These are phyloP conservation scores for Chaetomium sp. DNA, from an alignment of 2,329 filamentous ascomycete genomes.

Conservation along the genomic window DNA sequence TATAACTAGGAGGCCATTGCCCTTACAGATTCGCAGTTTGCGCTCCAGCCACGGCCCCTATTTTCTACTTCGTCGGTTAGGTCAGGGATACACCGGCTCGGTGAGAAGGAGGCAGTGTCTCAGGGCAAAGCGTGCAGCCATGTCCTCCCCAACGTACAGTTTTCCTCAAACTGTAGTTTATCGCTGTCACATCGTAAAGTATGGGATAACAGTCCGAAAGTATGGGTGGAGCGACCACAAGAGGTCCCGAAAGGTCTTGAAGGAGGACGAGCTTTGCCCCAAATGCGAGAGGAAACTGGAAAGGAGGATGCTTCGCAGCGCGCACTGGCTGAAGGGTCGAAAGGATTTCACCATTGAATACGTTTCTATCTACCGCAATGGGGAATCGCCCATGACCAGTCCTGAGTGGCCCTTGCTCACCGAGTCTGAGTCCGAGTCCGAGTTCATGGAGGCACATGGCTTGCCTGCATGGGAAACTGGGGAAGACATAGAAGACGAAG, in stretches of 20 bases:
- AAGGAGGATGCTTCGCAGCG: background rate
- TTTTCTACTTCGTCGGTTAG: background rate
- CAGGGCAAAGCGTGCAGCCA: background rate
- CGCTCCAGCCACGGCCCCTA: background rate
- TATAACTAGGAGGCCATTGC: background rate
- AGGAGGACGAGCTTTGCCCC: constrained; percentile 11
- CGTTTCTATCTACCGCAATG: background rate
- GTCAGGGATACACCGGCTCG: background rate
- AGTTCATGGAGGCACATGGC: background rate
- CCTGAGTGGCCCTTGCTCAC: background rate
- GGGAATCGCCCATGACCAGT: background rate
- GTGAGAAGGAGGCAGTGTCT: background rate
- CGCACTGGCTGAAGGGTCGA: background rate
- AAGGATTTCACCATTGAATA: background rate
- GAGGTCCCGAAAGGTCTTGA: constrained; percentile 4
- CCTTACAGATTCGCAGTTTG: background rate
- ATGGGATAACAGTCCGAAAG: background rate
- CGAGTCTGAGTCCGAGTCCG: background rate
- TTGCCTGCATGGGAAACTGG: background rate
- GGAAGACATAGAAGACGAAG: background rate
- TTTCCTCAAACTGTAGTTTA: constrained; percentile 9
- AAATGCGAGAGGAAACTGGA: background rate
- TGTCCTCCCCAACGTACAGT: background rate
- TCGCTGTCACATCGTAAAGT: background rate
- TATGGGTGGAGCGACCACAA: constrained; percentile 5